These are phyloP conservation scores for Fusarium scirpi DNA, from an alignment of 2,329 filamentous ascomycete genomes.

Conservation along the genomic window DNA sequence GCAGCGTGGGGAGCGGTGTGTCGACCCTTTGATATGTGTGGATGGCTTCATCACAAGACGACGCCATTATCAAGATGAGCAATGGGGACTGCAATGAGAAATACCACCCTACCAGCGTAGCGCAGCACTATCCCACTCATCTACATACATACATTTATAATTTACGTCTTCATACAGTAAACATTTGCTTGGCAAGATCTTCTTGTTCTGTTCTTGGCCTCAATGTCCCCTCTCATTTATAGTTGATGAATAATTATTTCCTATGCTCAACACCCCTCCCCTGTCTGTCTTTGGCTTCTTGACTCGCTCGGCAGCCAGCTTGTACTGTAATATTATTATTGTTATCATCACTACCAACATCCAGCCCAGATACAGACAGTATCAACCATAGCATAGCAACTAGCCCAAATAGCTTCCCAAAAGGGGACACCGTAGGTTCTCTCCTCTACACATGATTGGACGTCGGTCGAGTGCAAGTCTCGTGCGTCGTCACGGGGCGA, in stretches of 20 bases:
- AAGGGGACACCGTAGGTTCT: slow-evolving; percentile 30
- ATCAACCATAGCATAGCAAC: background rate
- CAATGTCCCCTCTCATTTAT: background rate
- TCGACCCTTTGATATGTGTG: slow-evolving; percentile 33
- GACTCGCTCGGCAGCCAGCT: slow-evolving; percentile 36
- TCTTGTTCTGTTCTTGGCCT: background rate
- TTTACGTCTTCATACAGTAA: slow-evolving; percentile 28
- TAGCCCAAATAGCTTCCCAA: slow-evolving; percentile 15
- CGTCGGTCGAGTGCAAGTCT: slow-evolving; percentile 34
- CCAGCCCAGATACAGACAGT: background rate
- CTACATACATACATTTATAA: slow-evolving; percentile 18
- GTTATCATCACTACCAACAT: background rate
- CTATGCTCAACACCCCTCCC: background rate
- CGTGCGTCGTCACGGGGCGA: slow-evolving; percentile 43
- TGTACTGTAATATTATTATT: background rate
- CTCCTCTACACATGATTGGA: slow-evolving; percentile 43
- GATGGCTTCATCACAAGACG: slow-evolving; percentile 38
- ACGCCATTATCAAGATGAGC: slow-evolving; percentile 23
- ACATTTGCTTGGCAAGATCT: slow-evolving; percentile 12
- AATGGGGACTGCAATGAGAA: slow-evolving; percentile 33
- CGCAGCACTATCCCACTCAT: slow-evolving; percentile 28
- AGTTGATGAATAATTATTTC: too few relatives aligned
- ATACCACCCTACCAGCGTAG: slow-evolving; percentile 28
- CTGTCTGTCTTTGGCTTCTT: slow-evolving; percentile 21
- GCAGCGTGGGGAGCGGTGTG: slow-evolving; percentile 47